phyloP scores from a whole-genome alignment of 23 red algal species.

The Gracilaria caudata region DNA sequence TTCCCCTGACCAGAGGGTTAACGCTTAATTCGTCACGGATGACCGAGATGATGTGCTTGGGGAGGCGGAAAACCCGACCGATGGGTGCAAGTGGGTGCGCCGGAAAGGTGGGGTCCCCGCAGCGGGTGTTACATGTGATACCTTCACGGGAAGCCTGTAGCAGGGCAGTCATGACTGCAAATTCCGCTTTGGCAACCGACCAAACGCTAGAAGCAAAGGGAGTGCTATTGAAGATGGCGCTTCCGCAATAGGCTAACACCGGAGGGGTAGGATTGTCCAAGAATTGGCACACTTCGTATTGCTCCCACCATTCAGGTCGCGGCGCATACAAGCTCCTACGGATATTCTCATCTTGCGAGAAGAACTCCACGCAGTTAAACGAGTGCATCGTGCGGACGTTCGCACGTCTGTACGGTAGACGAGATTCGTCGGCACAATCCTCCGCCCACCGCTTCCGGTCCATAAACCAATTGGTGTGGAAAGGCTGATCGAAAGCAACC shows the following conservation, averaged over 20 bases:
- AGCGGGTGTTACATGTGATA: too few species aligned
- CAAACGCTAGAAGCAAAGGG: neutral
- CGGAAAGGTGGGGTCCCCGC: too few species aligned
- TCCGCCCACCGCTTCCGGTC: too few species aligned
- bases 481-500: neutral
- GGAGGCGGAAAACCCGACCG: too few species aligned
- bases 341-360: neutral
- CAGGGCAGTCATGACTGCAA: too few species aligned
- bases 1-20: neutral
- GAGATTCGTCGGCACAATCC: neutral
- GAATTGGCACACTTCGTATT: neutral
- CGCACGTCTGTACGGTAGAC: neutral
- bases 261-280: neutral
- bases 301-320: neutral
- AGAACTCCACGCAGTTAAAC: neutral
- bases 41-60: neutral
- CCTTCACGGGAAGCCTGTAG: too few species aligned
- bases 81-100: too few species aligned
- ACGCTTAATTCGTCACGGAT: neutral
- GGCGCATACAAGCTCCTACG: neutral
- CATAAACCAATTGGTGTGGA: slow-evolving; percentile 1
- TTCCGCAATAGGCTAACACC: neutral
- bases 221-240: neutral
- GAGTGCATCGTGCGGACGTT: neutral
- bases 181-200: neutral